A percentile compares a stretch with the other conserved stretches of the same genome.
These are phyloP conservation scores for Cenococcum geophilum DNA, from an alignment of 495 filamentous ascomycete genomes.

Conservation along the genomic window DNA sequence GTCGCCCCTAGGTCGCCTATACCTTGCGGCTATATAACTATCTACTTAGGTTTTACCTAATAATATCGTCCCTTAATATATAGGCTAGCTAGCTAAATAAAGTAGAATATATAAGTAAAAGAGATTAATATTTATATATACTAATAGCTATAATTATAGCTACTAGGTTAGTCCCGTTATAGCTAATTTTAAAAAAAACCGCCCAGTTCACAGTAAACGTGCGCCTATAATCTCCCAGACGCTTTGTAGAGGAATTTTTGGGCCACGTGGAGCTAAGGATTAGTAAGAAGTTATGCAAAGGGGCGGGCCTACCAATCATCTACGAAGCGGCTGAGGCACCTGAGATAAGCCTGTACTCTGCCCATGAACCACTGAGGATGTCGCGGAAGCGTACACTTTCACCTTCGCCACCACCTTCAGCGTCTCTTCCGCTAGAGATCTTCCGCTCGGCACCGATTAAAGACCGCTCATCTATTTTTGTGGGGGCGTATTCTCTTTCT, in stretches of 20 bases:
- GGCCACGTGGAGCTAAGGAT: too few relatives aligned
- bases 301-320: too few relatives aligned
- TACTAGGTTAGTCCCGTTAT: neutral
- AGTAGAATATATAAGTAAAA: neutral
- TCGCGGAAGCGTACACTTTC: conserved; percentile 32
- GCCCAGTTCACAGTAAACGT: too few relatives aligned
- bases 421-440: conserved; percentile 17
- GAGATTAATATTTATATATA: neutral
- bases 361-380: conserved; percentile 8
- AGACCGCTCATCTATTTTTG: conserved; percentile 42
- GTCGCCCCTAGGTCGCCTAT: too few relatives aligned
- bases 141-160: neutral
- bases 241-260: too few relatives aligned
- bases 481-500: conserved; percentile 40
- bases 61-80: neutral
- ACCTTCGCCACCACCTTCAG: conserved; percentile 16
- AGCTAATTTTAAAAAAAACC: too few relatives aligned
- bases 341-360: too few relatives aligned
- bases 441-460: conserved; percentile 37
- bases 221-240: too few relatives aligned
- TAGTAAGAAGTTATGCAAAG: too few relatives aligned
- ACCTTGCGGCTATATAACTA: too few relatives aligned
- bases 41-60: too few relatives aligned
- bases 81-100: neutral
- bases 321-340: too few relatives aligned